Base-by-base conservation (phyloP, 768 basidiomycete species). In the Mycena crocata region DNA sequence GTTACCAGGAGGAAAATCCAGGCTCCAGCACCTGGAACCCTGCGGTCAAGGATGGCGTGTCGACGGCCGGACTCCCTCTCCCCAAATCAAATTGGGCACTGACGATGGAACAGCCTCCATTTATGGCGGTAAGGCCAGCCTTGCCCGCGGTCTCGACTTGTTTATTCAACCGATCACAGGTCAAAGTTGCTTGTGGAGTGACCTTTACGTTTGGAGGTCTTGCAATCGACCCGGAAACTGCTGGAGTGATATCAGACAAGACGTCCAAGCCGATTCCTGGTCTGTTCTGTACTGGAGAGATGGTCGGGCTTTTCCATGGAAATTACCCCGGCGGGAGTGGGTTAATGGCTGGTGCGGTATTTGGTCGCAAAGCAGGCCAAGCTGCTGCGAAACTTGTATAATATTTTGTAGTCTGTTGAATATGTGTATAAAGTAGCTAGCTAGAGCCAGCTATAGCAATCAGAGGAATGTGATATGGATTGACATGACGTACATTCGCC, bases 301-400 rank as follows among this genome's bases (percentile, higher is more conserved):
- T 91, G 83, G 86, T 91, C 0, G 86, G 85, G 14, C 70, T 92
- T 51, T 92, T 88, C 71, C 87, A 86, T 66, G 75, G 78, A 26
- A 92, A 91, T 71, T 92, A 92, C 71, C 91, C 91, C 0, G 90
- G 90, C 4, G 89, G 90, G 19, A 89, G 88, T 70, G 90, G 90
- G 24, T 71, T 91, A 64, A 90, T 85, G 19, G 86, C 86, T 5
- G 89, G 88, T 0, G 88, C 89, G 0, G 89, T 91, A 15, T 90
- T 91, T 74, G 90, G 89, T 14, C 80, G 87, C 82, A 48, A 40
- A 26, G 49, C 50, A 46, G 63, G 63, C 21, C 49, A 39, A 35
- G 57, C 35, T 30, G 52, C 56, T 31, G 64, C 64, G 35, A 58
- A 46, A 12, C 57, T 58, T 9, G 5, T 31, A 17, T n/a, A n/a